phyloP scores from a whole-genome alignment of 371 early-diverging fungal species.

The Mucor saturninus region DNA sequence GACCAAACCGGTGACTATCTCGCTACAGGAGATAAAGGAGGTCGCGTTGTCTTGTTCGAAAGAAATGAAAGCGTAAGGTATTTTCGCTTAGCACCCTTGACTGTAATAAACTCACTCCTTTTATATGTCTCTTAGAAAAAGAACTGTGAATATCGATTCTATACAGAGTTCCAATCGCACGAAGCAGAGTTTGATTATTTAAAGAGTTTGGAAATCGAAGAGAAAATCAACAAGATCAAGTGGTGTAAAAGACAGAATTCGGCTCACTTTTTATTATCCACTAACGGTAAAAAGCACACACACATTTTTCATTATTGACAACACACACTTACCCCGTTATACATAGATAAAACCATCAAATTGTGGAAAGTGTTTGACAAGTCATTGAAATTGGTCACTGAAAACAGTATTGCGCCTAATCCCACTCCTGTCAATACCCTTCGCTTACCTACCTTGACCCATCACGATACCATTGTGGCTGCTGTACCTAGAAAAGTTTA shows the following conservation, averaged over 20 bases:
- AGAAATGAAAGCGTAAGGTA: constrained; percentile 91
- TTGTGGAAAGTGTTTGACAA: constrained; percentile 99
- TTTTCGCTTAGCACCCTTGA: background rate
- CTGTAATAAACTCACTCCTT: background rate
- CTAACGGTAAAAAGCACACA: constrained; percentile 76
- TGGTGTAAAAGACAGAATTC: constrained; percentile 96
- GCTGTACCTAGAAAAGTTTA: constrained; percentile 94
- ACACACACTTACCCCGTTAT: background rate
- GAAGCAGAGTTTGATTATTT: constrained; percentile 99
- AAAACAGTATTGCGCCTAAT: constrained; percentile 64
- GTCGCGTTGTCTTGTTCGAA: constrained; percentile 97
- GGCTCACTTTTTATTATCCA: constrained; percentile 95
- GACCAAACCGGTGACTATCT: constrained; percentile 97
- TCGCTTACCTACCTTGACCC: constrained; percentile 84
- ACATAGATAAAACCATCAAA: constrained; percentile 96
- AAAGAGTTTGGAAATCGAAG: constrained; percentile 99
- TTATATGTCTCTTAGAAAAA: constrained; percentile 77
- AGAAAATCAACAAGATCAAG: constrained; percentile 99
- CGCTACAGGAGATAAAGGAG: constrained; percentile 98
- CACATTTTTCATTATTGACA: too few relatives aligned
- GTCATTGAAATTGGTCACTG: constrained; percentile 90
- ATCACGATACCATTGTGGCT: constrained; percentile 94
- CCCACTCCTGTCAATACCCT: constrained; percentile 41
- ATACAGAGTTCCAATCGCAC: constrained; percentile 99
- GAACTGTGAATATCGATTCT: constrained; percentile 98